Conservation (phyloP, 106 monocot genomes). For the Cymbidium sinense region DNA sequence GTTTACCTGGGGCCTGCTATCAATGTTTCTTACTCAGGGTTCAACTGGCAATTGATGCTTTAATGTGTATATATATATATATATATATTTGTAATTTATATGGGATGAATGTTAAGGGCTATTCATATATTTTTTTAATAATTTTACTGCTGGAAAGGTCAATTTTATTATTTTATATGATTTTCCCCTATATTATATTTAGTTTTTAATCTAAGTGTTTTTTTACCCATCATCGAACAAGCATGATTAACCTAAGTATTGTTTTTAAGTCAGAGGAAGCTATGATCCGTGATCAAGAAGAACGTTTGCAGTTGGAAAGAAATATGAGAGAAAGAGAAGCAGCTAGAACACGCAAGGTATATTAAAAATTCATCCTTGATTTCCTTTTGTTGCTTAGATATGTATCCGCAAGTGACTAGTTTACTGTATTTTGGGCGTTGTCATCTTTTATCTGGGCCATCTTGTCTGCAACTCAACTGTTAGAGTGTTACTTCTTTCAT, state of each 20-base stretch:
- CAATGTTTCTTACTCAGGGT: slow-evolving; percentile 1
- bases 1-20: background rate
- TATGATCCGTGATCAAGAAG: slow-evolving; percentile 76
- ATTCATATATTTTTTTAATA: background rate
- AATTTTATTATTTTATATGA: background rate
- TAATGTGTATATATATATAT: too few relatives aligned
- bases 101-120: background rate
- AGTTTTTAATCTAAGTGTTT: background rate
- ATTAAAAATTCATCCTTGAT: background rate
- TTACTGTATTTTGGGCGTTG: background rate
- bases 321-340: slow-evolving; percentile 86
- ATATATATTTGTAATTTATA: background rate
- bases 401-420: background rate
- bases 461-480: background rate
- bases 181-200: background rate
- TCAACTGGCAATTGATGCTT: background rate
- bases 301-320: slow-evolving; percentile 66
- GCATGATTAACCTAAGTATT: background rate
- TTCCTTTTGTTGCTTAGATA: background rate
- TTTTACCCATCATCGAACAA: slow-evolving; percentile 6
- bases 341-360: slow-evolving; percentile 72
- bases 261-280: slow-evolving; percentile 64
- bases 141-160: background rate
- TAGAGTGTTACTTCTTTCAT: background rate
- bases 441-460: background rate